Evolutionary conservation across 2,329 filamentous ascomycete genomes (phyloP), one percentile per base, ranked within the genome.

Genomic region (Trichoderma asperellum): DNA sequence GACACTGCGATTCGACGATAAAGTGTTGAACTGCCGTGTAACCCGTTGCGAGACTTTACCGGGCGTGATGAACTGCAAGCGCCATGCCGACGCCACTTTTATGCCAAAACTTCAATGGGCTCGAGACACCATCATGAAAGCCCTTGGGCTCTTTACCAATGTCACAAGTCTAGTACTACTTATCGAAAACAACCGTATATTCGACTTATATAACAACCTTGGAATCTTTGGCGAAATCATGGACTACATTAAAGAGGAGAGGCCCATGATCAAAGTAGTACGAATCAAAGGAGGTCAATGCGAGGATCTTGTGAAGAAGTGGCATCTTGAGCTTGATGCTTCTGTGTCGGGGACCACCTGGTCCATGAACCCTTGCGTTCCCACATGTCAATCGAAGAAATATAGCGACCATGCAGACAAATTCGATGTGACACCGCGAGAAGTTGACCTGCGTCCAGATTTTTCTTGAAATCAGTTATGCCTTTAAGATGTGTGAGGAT

Each of bases 1-100:
- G 37, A 58, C 62, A 4, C 53, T 66, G n/a, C 58, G 62, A 16
- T 66, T 66, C n/a, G 62, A 66, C 29, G 62, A 66, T 32, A 66
- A 58, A 24, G 62, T 66, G 52, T 57, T 57, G 52, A 66, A 66
- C 6, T 66, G 62, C 14, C 27, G 35, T 24, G 53, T 24, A 14
- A 34, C 14, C 8, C 52, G 53, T 16, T 66, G 62, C 62, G n/a
- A 57, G 5, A 58, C 53, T 34, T 52, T 66, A 21, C 37, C 62
- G 3, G 62, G 62, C 8, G n/a, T 66, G 14, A 27, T n/a, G n/a
- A 12, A 6, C 18, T 66, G 62, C 21, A 40, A 47, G 5, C 35
- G 37, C 12, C 62, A 66, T 6, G 2, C 53, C 5, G 53, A 66
- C 3, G 37, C 27, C 5, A 66, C 37, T 21, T 66, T 66, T 8